Evolutionary conservation across 495 filamentous ascomycete species (phyloP), one percentile per base, ranked within the genome.

Genomic region (Symbiotaphrina buchneri): DNA sequence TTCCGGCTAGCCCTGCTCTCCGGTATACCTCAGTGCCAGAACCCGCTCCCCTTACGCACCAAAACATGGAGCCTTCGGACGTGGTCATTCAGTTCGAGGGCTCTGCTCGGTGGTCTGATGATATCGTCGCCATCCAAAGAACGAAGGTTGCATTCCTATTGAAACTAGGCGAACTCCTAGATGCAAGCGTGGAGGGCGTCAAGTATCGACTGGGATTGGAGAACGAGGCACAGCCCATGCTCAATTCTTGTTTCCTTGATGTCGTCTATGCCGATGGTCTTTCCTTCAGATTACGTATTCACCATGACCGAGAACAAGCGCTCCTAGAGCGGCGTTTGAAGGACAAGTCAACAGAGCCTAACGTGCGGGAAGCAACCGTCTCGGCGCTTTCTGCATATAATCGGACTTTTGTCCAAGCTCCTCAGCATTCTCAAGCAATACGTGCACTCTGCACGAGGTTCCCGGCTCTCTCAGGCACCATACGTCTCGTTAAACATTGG

Each of bases 131-230:
- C 3, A 85, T 97, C 27, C 87, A 95, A 46, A 66, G 78, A 47
- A 85, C 84, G 7, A 97, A 97, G 50, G 61, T 85, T 15, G 90
- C 85, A 0, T 90, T 97, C 44, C 61, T 95, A 1, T 45, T 90
- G 5, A 84, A 77, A 47, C 72, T 95, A 30, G 71, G 68, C 17
- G 69, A 68, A 29, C 61, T 76, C 0, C 49, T 97, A 6, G 57
- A 72, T 36, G 44, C 31, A 6, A 56, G 65, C 25, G 51, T 53
- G 5, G 58, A 61, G 13, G 46, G 48, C 10, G 46, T 73, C 28
- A 59, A 47, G 11, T 68, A 69, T 20, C 65, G 66, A 26, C 45
- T 94, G 23, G 85, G 87, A 1, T 52, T 94, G 17, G 87, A 94
- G 46, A 85, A 84, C 33, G 58, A 66, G 30, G 52, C 58, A 16